Evolutionary conservation across 805 yeast genomes (phyloP), one percentile per base, ranked within the genome.

Genomic region (Barnettozyma botsteinii): DNA sequence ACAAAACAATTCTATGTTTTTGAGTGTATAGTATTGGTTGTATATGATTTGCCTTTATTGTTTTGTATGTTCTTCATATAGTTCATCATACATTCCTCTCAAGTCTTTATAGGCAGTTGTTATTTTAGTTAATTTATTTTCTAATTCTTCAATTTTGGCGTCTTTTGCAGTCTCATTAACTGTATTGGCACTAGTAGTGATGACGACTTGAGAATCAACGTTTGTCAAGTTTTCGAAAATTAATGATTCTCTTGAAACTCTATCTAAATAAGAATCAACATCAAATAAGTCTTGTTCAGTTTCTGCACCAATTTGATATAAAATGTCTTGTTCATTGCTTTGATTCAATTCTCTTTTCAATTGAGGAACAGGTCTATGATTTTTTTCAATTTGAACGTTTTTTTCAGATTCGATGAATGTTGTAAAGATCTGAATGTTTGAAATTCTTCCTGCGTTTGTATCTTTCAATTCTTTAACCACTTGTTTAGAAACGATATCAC

Each of bases 401-500:
- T 39, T 39, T 4, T 36, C n/a, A 4, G 40, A 34, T 11, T 41
- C 44, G 25, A 23, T 44, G 5, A 15, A 21, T 4, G 49, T 47
- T 24, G 39, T 40, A 7, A 54, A 29, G 7, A 55, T 33, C 28
- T 48, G 40, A 9, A 53, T 36, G 4, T 43, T 46, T 9, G 57
- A 42, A 30, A 56, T 47, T 14, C 37, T 41, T 15, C 44, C 41
- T 5, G 42, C 43, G n/a, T n/a, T 37, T 14, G 48, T 12, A 28
- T 53, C 60, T 41, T 66, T 72, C 46, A 79, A 64, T n/a, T 75
- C 70, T 53, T 75, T 79, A 21, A 76, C 65, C 14, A 79, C 76
- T 59, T 84, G 93, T 53, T 75, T 79, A 1, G 91, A 78, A 13
- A 69, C 73, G 6, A 80, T 67, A 59, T 91, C 97, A 50, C 81